Conservation (phyloP, 176 grass and related monocot genomes). For the Oryza brachyantha region DNA sequence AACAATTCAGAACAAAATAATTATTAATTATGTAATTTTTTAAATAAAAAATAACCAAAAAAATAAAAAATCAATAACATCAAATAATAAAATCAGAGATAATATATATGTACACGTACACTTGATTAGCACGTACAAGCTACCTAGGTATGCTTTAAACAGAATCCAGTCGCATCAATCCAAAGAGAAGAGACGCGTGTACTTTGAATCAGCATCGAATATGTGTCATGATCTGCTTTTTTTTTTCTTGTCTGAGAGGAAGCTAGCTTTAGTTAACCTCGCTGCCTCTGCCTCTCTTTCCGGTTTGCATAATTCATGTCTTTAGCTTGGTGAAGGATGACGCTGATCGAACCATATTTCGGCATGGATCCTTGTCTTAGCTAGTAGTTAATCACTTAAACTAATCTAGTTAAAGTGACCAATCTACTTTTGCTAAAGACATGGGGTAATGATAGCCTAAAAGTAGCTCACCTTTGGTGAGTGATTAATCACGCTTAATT, state of each 20-base stretch:
- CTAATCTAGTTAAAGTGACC: not conserved
- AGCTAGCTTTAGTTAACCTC: conserved; percentile 11
- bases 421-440: not conserved
- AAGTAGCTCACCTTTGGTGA: not conserved
- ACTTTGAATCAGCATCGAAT: conserved; percentile 24
- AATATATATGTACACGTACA: too few species aligned
- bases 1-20: too few species aligned
- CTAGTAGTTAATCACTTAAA: not conserved
- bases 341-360: conserved; percentile 25
- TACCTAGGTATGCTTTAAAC: not conserved
- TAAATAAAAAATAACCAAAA: too few species aligned
- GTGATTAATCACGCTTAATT: not conserved
- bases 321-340: conserved; percentile 49
- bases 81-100: too few species aligned
- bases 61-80: too few species aligned
- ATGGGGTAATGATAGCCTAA: not conserved
- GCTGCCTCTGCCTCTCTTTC: conserved; percentile 8
- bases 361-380: not conserved
- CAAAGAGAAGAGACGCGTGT: conserved; percentile 2
- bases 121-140: not conserved
- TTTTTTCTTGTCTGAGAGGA: not conserved
- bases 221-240: conserved; percentile 4
- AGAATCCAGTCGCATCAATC: conserved; percentile 28
- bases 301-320: conserved; percentile 27
- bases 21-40: too few species aligned